phyloP scores from a whole-genome alignment of 2,329 filamentous ascomycete species.

The Metarhizium rileyi region DNA sequence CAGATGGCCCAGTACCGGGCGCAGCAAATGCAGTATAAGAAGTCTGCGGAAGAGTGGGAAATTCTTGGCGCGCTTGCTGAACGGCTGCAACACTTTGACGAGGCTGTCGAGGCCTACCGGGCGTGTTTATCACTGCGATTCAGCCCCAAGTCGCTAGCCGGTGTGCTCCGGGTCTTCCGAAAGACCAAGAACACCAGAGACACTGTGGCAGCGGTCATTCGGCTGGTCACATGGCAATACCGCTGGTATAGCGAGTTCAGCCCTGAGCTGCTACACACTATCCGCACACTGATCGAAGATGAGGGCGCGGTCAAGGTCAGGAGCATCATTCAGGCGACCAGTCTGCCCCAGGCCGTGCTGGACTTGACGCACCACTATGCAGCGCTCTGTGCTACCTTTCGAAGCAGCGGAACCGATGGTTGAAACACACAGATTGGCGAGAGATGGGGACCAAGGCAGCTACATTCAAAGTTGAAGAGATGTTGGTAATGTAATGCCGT shows the following conservation, averaged over 20 bases:
- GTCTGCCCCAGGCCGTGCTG: constrained; percentile 81
- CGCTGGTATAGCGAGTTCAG: constrained; percentile 99
- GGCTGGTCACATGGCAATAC: constrained; percentile 95
- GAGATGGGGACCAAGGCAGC: background rate
- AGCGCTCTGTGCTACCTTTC: constrained; percentile 85
- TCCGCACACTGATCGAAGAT: constrained; percentile 90
- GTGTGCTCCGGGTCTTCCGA: constrained; percentile 73
- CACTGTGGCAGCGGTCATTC: constrained; percentile 75
- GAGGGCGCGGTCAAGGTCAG: constrained; percentile 95
- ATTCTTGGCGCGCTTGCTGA: constrained; percentile 90
- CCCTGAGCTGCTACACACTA: constrained; percentile 75
- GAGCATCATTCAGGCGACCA: constrained; percentile 94
- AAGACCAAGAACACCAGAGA: constrained; percentile 69
- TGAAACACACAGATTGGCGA: constrained; percentile 27
- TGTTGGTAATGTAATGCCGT: background rate
- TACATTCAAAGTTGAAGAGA: background rate
- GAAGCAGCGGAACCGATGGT: constrained; percentile 85
- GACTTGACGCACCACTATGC: constrained; percentile 96
- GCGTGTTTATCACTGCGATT: constrained; percentile 82
- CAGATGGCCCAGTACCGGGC: constrained; percentile 94
- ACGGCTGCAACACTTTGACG: constrained; percentile 81
- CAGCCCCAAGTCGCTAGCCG: constrained; percentile 83
- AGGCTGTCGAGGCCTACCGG: constrained; percentile 87
- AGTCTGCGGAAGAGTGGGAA: constrained; percentile 96
- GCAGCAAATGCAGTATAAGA: constrained; percentile 91